Percentiles rank a stretch among this genome's conserved stretches.
These are phyloP conservation scores for Priceomyces castillae DNA, from an alignment of 805 yeast genomes.

Conservation along the genomic window DNA sequence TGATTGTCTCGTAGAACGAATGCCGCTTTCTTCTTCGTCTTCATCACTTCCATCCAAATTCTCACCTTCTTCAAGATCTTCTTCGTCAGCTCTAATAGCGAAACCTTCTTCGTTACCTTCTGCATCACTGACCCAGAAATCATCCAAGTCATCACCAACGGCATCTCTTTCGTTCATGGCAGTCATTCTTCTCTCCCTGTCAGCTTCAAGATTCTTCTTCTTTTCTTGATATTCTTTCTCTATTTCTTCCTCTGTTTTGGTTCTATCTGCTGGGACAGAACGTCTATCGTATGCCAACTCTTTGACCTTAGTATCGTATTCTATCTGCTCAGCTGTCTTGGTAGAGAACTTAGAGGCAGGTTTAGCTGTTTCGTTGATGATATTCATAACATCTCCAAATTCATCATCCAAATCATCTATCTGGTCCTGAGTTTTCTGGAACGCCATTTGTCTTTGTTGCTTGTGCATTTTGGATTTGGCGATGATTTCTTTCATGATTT, in stretches of 20 bases:
- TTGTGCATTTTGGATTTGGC: slow-evolving; percentile 79
- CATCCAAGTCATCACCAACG: slow-evolving; percentile 67
- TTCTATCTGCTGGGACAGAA: slow-evolving; percentile 78
- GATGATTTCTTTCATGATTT: slow-evolving; percentile 81
- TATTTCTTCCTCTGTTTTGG: slow-evolving; percentile 74
- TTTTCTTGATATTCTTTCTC: slow-evolving; percentile 58
- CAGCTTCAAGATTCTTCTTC: slow-evolving; percentile 61
- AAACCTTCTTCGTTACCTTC: slow-evolving; percentile 48
- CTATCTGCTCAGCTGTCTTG: slow-evolving; percentile 42
- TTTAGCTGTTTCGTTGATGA: slow-evolving; percentile 28
- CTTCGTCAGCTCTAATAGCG: slow-evolving; percentile 38
- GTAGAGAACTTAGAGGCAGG: slow-evolving; percentile 22
- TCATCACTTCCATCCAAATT: slow-evolving; percentile 24
- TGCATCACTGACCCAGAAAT: slow-evolving; percentile 60
- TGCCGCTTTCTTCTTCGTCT: slow-evolving; percentile 5
- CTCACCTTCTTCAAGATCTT: slow-evolving; percentile 28
- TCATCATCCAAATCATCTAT: slow-evolving; percentile 70
- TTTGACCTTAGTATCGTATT: slow-evolving; percentile 64
- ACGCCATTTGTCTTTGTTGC: slow-evolving; percentile 68
- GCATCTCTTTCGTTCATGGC: slow-evolving; percentile 55
- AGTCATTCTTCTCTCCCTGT: slow-evolving; percentile 70
- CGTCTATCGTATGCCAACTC: slow-evolving; percentile 68
- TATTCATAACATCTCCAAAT: slow-evolving; percentile 67
- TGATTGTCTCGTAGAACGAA: slow-evolving; percentile 8
- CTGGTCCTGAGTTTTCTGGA: slow-evolving; percentile 56